Conservation (phyloP, 805 yeast genomes). For the Cyberlindnera misumaiensis region DNA sequence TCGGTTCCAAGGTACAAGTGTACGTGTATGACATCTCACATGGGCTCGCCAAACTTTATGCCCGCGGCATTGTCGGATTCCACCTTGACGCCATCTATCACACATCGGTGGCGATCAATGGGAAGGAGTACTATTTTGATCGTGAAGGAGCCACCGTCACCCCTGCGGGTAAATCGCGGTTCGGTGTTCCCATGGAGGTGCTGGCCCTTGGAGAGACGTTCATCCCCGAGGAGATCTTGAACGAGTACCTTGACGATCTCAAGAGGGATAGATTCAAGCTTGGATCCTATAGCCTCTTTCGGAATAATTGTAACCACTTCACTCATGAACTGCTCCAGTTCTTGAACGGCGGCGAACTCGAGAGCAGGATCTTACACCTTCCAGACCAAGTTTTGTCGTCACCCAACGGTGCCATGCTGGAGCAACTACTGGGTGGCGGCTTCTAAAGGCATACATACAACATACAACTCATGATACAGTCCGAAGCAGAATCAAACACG, state of each 20-base stretch:
- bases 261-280: conserved; percentile 32
- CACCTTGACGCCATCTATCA: conserved; percentile 60
- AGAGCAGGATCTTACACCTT: conserved; percentile 42
- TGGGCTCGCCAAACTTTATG: conserved; percentile 49
- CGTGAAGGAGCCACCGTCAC: conserved; percentile 42
- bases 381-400: conserved; percentile 46
- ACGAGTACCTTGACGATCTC: conserved; percentile 47
- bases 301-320: conserved; percentile 65
- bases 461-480: not conserved
- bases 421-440: conserved; percentile 27
- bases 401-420: conserved; percentile 44
- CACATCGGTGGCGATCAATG: conserved; percentile 49
- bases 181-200: conserved; percentile 50
- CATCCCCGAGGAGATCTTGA: conserved; percentile 43
- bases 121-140: conserved; percentile 53
- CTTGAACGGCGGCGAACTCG: conserved; percentile 48
- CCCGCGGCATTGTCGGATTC: conserved; percentile 46
- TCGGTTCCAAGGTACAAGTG: conserved; percentile 8
- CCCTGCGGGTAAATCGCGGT: conserved; percentile 48
- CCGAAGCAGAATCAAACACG: no score
- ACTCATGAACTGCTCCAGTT: conserved; percentile 51
- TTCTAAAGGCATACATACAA: not conserved
- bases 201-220: conserved; percentile 48
- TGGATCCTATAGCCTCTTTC: conserved; percentile 46
- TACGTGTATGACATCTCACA: conserved; percentile 55